Percentiles rank a stretch among this genome's conserved stretches.
Conservation (phyloP, 352 stramenopile species). For the Globisporangium paroecandrum region DNA sequence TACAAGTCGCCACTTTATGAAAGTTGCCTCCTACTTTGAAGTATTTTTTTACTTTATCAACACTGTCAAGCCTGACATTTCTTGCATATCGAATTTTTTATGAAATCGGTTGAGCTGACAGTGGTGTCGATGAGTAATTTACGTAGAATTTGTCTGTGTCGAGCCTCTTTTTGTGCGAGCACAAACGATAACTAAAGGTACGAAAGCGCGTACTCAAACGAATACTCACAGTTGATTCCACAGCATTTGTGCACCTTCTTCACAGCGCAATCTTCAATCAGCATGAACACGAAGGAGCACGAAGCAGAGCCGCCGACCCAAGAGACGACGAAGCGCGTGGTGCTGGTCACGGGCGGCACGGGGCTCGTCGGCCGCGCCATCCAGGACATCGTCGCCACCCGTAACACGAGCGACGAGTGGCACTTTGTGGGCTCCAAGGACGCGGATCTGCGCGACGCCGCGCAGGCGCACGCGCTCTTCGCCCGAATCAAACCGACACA, state of each 20-base stretch:
- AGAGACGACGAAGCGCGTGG: slow-evolving; percentile 23
- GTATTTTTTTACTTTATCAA: too few species aligned
- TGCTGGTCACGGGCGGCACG: slow-evolving; percentile 96
- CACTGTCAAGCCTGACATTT: too few species aligned
- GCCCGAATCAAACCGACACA: slow-evolving; percentile 92
- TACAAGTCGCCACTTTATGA: neutral
- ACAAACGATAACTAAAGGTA: neutral
- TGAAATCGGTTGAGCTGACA: too few species aligned
- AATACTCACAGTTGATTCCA: neutral
- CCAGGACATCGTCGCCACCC: slow-evolving; percentile 41
- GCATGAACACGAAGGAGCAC: slow-evolving; percentile 1
- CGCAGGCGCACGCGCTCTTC: slow-evolving; percentile 91
- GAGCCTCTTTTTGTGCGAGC: neutral
- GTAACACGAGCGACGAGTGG: slow-evolving; percentile 68
- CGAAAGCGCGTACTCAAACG: neutral
- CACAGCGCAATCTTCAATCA: neutral
- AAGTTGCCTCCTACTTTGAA: too few species aligned
- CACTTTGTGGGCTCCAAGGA: slow-evolving; percentile 94
- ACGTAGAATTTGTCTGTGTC: neutral
- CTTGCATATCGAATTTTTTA: too few species aligned
- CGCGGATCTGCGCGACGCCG: slow-evolving; percentile 88
- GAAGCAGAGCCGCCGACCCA: neutral
- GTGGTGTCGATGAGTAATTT: too few species aligned
- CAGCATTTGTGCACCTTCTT: neutral
- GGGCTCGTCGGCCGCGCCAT: slow-evolving; percentile 91